Base-by-base conservation (phyloP, 1,139 yeast species). In the Pichia sp. region DNA sequence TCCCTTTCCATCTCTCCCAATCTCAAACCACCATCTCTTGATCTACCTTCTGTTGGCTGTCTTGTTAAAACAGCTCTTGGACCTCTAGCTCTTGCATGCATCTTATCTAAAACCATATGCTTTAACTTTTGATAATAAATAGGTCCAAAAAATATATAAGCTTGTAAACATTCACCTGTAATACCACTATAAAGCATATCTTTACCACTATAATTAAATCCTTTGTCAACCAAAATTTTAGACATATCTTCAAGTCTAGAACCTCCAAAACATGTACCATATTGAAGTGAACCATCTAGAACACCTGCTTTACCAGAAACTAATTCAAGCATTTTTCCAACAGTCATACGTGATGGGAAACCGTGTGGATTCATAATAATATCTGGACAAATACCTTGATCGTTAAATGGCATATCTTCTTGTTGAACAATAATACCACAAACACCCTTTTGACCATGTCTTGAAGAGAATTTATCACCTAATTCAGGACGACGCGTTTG, bases 1-100 rank as follows among this genome's bases (percentile, higher is more conserved):
- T 92, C 99, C 69, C 98, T 84, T 68, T 92, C 99, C 99, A 92
- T 92, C 69, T 92, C 99, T 57, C 99, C 99, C 66, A 92, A 76
- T 71, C 99, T 84, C 61, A 92, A 76, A 61, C 99, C 99, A 76
- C 99, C 99, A 68, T 92, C 99, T 66, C 98, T 80, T 2, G 97
- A 87, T 67, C 99, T 79, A 76, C 99, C 99, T 68, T 92, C 99
- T 0, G 97, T 92, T 11, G 99, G 99, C 67, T 92, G 99, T 67
- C 99, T 82, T 4, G 99, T 92, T 52, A 92, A 73, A 23, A 94
- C 98, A 0, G 98, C 98, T 56, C 97, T 80, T 46, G 99, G 99
- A 49, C 99, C 99, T 64, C 98, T 80, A 4, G 98, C 97, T 74
- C 99, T 85, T 1, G 98, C 98, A 61, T 92, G 99, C 97, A 92